Conservation (phyloP, 164 flowering plant genomes). For the Magnolia sinica region DNA sequence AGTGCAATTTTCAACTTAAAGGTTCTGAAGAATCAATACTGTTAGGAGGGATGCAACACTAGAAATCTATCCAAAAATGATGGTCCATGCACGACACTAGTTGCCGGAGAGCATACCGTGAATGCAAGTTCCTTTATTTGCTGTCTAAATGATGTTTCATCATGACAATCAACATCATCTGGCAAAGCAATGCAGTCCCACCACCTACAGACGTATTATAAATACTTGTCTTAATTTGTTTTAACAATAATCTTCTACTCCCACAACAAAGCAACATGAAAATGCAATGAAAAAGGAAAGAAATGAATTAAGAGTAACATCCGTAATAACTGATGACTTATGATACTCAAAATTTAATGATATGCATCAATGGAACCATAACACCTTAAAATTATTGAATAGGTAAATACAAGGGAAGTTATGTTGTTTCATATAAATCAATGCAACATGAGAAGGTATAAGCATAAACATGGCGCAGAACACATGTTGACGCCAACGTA, state of each 20-base stretch:
- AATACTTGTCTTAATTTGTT: background rate
- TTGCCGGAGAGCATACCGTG: conserved; percentile 37
- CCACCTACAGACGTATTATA: conserved; percentile 56
- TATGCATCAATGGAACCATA: background rate
- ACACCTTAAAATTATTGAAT: too few species aligned
- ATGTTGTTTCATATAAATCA: too few species aligned
- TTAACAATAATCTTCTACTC: background rate
- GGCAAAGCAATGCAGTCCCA: conserved; percentile 97
- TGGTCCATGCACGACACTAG: background rate
- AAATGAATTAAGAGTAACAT: background rate
- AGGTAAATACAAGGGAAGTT: too few species aligned
- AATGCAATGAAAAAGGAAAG: background rate
- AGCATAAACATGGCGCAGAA: too few species aligned
- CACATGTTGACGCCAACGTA: too few species aligned
- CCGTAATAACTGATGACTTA: background rate
- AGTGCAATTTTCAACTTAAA: too few species aligned
- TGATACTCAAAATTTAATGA: too few species aligned
- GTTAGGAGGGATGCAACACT: background rate
- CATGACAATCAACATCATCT: conserved; percentile 60
- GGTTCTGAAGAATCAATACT: background rate
- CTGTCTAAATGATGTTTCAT: conserved; percentile 67
- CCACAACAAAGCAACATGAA: background rate
- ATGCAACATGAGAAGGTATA: too few species aligned
- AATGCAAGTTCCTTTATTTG: conserved; percentile 82
- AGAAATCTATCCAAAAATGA: background rate